These are phyloP conservation scores for Pseudocercospora musae DNA, from an alignment of 2,329 filamentous ascomycete species.

Conservation along the genomic window DNA sequence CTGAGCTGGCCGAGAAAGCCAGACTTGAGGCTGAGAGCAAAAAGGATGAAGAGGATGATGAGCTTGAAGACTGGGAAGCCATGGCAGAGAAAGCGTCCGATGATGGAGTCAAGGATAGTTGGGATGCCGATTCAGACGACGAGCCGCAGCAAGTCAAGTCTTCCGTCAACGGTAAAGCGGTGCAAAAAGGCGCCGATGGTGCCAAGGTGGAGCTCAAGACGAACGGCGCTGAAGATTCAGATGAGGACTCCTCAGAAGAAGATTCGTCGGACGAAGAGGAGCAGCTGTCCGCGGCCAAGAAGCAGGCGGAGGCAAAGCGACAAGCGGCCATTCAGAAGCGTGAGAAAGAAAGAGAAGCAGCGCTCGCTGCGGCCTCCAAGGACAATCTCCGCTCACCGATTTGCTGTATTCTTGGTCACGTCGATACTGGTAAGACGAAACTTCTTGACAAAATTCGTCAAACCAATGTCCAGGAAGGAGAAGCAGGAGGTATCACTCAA, in stretches of 20 bases:
- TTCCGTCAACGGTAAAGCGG: conserved; percentile 36
- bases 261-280: conserved; percentile 64
- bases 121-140: conserved; percentile 82
- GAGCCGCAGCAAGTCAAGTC: conserved; percentile 47
- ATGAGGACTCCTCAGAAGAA: conserved; percentile 40
- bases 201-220: conserved; percentile 30
- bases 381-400: conserved; percentile 96
- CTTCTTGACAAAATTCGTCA: conserved; percentile 96
- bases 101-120: conserved; percentile 82
- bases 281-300: conserved; percentile 67
- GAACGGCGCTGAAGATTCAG: conserved; percentile 41
- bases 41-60: conserved; percentile 62
- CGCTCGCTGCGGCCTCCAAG: conserved; percentile 83
- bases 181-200: conserved; percentile 26
- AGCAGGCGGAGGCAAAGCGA: conserved; percentile 73
- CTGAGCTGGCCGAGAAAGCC: conserved; percentile 69
- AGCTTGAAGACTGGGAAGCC: conserved; percentile 79
- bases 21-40: conserved; percentile 66
- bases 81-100: conserved; percentile 67
- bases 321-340: conserved; percentile 84
- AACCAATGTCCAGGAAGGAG: conserved; percentile 97
- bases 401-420: conserved; percentile 99
- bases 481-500: conserved; percentile 98
- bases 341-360: conserved; percentile 86
- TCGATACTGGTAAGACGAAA: conserved; percentile 99